phyloP scores from a whole-genome alignment of 345 rosid species.

The Theobroma cacao region DNA sequence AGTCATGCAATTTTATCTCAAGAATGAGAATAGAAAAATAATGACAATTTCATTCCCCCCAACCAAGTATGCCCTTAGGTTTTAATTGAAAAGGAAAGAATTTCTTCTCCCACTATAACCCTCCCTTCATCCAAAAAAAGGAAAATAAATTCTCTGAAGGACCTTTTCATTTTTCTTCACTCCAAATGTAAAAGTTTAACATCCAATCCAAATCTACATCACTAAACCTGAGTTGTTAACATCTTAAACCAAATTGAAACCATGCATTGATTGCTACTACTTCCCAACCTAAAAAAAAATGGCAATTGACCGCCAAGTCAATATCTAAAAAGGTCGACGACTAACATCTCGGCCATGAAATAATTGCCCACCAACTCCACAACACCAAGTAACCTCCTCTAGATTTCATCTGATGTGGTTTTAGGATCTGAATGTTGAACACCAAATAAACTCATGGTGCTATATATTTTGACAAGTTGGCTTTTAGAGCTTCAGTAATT shows the following conservation, averaged over 20 bases:
- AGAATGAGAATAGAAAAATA: too few species aligned
- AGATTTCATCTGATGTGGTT: background rate
- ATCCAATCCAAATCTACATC: background rate
- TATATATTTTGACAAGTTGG: background rate
- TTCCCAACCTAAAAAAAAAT: background rate
- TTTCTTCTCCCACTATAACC: too few species aligned
- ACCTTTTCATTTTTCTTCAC: too few species aligned
- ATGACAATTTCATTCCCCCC: too few species aligned
- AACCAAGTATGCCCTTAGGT: too few species aligned
- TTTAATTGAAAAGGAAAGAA: too few species aligned
- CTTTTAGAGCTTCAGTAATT: background rate
- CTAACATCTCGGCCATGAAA: background rate
- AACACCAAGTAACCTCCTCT: background rate
- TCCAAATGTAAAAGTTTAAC: too few species aligned
- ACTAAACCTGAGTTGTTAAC: background rate
- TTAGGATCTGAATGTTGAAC: background rate
- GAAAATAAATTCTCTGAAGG: too few species aligned
- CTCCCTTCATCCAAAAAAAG: too few species aligned
- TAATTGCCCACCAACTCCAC: background rate
- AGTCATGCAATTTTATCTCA: too few species aligned
- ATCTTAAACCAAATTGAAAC: background rate
- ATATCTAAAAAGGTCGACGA: background rate
- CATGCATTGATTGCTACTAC: background rate
- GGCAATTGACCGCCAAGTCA: background rate
- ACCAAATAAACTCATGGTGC: background rate